A percentile compares a stretch with the other conserved stretches of the same genome.
phyloP scores from a whole-genome alignment of 2,329 filamentous ascomycete genomes.

The Colletotrichum sp. region DNA sequence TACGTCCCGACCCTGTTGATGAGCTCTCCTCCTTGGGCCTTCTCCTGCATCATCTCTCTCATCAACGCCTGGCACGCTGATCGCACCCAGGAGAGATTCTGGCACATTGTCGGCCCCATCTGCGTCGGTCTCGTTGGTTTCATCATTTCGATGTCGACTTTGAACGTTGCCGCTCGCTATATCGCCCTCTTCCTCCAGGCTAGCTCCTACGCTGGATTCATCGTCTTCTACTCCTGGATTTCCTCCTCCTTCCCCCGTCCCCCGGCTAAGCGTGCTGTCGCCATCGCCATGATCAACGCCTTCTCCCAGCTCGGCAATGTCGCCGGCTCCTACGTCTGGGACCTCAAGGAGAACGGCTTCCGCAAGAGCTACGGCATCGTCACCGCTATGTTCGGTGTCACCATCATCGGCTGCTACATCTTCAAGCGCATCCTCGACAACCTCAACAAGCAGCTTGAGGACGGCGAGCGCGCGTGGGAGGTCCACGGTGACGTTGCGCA shows the following conservation, averaged over 20 bases:
- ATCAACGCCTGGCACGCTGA: constrained; percentile 62
- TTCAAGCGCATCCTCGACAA: constrained; percentile 52
- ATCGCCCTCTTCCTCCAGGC: constrained; percentile 66
- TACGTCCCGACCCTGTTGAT: constrained; percentile 60
- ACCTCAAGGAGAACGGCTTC: constrained; percentile 62
- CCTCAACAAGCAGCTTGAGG: constrained; percentile 53
- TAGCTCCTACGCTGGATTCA: constrained; percentile 60
- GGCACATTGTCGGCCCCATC: constrained; percentile 62
- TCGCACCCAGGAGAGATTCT: constrained; percentile 61
- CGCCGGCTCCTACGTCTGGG: constrained; percentile 69
- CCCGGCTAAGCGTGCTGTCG: constrained; percentile 65
- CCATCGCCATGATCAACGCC: constrained; percentile 65
- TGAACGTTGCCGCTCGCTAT: constrained; percentile 62
- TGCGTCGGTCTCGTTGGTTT: constrained; percentile 60
- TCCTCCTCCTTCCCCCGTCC: constrained; percentile 62
- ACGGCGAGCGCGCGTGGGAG: constrained; percentile 44
- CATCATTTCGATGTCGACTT: constrained; percentile 64
- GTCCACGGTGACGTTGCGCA: constrained; percentile 40
- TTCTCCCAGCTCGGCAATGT: constrained; percentile 63
- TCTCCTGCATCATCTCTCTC: constrained; percentile 62
- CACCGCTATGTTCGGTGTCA: constrained; percentile 66
- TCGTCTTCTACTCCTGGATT: constrained; percentile 65
- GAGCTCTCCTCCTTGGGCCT: constrained; percentile 64
- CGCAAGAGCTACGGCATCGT: constrained; percentile 70
- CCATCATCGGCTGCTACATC: constrained; percentile 55